phyloP scores from a whole-genome alignment of 2,329 filamentous ascomycete genomes.

The Alternaria triticimaculans region DNA sequence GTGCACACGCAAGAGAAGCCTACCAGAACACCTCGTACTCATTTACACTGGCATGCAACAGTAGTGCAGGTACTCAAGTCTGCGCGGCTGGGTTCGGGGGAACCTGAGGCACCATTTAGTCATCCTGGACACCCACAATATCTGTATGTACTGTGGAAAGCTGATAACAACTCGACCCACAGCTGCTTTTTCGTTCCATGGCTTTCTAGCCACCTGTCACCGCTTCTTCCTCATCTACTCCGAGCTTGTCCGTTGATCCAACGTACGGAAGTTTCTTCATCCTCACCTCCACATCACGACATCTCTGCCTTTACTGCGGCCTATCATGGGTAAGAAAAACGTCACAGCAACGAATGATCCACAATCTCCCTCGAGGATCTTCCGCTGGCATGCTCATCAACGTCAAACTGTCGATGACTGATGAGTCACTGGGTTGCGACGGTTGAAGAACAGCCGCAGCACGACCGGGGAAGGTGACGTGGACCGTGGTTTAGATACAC shows the following conservation, averaged over 20 bases:
- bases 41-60: not conserved
- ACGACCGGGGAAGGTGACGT: slow-evolving; percentile 19
- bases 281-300: not conserved
- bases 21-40: not conserved
- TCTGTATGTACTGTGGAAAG: not conserved
- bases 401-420: not conserved
- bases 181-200: not conserved
- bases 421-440: not conserved
- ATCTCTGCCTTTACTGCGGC: not conserved
- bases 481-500: slow-evolving; percentile 8
- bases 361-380: not conserved
- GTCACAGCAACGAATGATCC: not conserved
- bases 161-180: not conserved
- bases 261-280: not conserved
- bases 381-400: not conserved
- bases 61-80: not conserved
- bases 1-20: not conserved
- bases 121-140: not conserved
- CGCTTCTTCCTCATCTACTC: not conserved
- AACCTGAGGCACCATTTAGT: not conserved
- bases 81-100: not conserved
- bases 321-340: not conserved
- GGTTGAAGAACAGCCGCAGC: slow-evolving; percentile 7
- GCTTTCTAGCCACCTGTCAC: not conserved
- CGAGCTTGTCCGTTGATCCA: not conserved